Conservation (phyloP, 225 moss, liverwort and hornwort genomes). For the Antitrichia curtipendula region DNA sequence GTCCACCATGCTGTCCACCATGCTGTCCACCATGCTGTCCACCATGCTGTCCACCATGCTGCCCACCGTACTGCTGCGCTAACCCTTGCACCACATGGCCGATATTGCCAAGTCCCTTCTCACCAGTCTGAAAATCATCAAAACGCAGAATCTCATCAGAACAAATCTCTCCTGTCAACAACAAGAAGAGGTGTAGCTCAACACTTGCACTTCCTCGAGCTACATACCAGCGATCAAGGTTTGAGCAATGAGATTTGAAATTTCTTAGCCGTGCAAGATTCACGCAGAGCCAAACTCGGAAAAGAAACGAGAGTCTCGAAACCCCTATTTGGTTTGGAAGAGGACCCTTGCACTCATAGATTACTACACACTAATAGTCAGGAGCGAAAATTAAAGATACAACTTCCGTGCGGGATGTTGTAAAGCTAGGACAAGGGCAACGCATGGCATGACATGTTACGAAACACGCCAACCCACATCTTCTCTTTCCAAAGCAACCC, state of each 20-base stretch:
- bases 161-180: neutral
- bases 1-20: slow-evolving; percentile 11
- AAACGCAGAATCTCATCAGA: neutral
- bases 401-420: neutral
- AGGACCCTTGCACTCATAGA: neutral
- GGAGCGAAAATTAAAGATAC: neutral
- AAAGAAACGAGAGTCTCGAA: neutral
- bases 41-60: neutral
- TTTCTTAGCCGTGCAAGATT: neutral
- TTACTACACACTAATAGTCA: neutral
- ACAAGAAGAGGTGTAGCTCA: neutral
- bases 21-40: slow-evolving; percentile 5
- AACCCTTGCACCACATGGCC: slow-evolving; percentile 1
- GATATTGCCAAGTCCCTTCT: slow-evolving; percentile 2
- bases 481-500: neutral
- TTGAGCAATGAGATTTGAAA: neutral
- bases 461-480: neutral
- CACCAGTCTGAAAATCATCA: slow-evolving; percentile 8
- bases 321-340: neutral
- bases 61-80: slow-evolving; percentile 10
- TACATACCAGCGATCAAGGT: neutral
- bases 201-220: neutral
- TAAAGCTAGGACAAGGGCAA: neutral
- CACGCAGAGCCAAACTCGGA: neutral
- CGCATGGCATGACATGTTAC: neutral